Conservation (phyloP, 768 basidiomycete species). For the Amanita molliuscula region DNA sequence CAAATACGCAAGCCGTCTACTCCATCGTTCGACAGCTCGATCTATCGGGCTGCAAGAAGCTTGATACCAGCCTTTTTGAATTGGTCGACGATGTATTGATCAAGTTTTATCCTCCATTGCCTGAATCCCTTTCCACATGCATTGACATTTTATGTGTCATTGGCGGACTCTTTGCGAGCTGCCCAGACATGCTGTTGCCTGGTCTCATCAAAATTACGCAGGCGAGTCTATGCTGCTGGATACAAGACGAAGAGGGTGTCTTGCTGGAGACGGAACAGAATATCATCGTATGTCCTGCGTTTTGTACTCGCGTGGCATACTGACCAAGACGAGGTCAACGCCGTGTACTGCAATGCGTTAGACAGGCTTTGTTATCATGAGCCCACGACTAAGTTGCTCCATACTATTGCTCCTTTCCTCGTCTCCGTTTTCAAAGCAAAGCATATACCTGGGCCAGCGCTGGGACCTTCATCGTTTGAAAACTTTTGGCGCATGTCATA, state of each 20-base stretch:
- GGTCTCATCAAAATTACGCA: slow-evolving; percentile 25
- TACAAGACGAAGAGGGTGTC: slow-evolving; percentile 32
- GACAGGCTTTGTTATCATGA: slow-evolving; percentile 25
- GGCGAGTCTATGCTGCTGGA: slow-evolving; percentile 37
- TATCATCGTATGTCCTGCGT: slow-evolving; percentile 28
- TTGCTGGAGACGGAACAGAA: slow-evolving; percentile 36
- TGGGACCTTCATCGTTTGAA: slow-evolving; percentile 43
- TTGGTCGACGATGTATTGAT: slow-evolving; percentile 20
- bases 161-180: slow-evolving; percentile 20
- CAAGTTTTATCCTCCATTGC: slow-evolving; percentile 22
- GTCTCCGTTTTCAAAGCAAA: slow-evolving; percentile 34
- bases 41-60: slow-evolving; percentile 7
- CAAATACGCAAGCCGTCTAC: slow-evolving; percentile 14
- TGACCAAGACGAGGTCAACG: slow-evolving; percentile 16
- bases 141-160: slow-evolving; percentile 22
- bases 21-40: slow-evolving; percentile 16
- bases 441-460: slow-evolving; percentile 32
- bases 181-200: slow-evolving; percentile 18
- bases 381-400: slow-evolving; percentile 29
- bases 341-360: slow-evolving; percentile 37
- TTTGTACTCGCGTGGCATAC: background rate
- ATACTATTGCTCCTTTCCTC: slow-evolving; percentile 33
- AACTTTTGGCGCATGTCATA: slow-evolving; percentile 51
- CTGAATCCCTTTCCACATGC: slow-evolving; percentile 14
- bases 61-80: slow-evolving; percentile 15